Conservation (phyloP, 768 basidiomycete genomes). For the Kwoniella shandongensis region DNA sequence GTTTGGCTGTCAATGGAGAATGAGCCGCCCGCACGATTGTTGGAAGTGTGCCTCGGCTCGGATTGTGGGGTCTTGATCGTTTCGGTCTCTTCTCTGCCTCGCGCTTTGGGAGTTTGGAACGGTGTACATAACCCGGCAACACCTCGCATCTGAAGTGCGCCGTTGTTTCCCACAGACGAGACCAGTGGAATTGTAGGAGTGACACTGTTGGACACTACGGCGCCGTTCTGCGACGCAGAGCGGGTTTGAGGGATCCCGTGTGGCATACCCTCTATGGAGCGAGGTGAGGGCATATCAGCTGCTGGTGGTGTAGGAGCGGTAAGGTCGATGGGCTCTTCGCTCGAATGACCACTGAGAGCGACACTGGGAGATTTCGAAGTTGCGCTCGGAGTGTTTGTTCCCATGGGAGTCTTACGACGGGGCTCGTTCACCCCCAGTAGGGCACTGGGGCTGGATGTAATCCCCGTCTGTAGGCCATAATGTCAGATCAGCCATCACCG, state of each 20-base stretch:
- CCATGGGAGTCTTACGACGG: neutral
- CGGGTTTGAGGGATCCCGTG: neutral
- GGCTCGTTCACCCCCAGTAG: neutral
- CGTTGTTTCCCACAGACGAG: too few species aligned
- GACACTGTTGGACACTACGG: too few species aligned
- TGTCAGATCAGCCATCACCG: neutral
- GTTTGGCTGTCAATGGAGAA: too few species aligned
- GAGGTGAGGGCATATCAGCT: neutral
- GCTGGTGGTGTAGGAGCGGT: conserved; percentile 9
- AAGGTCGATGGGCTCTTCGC: conserved; percentile 7
- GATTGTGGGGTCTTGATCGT: too few species aligned
- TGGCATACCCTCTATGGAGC: neutral
- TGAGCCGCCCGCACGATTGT: too few species aligned
- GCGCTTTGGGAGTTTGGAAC: too few species aligned
- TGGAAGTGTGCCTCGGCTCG: too few species aligned
- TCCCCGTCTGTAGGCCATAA: conserved; percentile 1
- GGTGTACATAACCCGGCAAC: too few species aligned
- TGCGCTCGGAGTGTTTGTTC: neutral
- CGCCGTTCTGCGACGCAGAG: neutral
- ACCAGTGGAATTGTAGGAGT: too few species aligned
- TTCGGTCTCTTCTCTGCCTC: too few species aligned
- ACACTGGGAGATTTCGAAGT: neutral
- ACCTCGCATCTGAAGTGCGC: too few species aligned
- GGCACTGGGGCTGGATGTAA: conserved; percentile 5
- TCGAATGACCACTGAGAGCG: conserved; percentile 1